These are phyloP conservation scores for Sonneratia alba DNA, from an alignment of 345 rosid genomes.

Conservation along the genomic window DNA sequence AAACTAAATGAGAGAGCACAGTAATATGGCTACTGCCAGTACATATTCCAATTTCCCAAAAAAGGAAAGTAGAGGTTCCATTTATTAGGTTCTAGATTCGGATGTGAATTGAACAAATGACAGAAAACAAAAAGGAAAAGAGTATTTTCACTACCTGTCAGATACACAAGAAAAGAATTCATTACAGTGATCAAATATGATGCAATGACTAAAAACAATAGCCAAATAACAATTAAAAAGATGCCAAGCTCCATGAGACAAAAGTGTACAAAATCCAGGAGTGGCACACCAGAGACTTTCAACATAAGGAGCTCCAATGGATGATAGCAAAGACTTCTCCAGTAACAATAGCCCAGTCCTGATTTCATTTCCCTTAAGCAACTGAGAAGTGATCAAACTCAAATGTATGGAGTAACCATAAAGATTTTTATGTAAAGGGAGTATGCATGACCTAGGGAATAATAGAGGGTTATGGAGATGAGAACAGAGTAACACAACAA, in stretches of 20 bases:
- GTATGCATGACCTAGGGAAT: not conserved
- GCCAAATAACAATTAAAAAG: too few species aligned
- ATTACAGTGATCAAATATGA: too few species aligned
- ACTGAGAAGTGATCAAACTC: not conserved
- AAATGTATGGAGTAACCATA: not conserved
- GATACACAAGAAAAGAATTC: not conserved
- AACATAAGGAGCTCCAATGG: not conserved
- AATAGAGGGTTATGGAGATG: not conserved
- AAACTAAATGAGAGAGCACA: too few species aligned
- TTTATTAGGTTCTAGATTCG: not conserved
- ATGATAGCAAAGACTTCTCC: not conserved
- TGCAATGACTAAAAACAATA: not conserved
- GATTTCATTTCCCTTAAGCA: not conserved
- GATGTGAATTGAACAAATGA: not conserved
- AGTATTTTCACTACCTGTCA: not conserved
- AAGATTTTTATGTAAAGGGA: not conserved
- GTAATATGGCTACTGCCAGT: too few species aligned
- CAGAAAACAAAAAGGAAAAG: not conserved
- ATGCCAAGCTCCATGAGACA: not conserved
- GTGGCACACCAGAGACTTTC: too few species aligned
- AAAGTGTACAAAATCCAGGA: too few species aligned
- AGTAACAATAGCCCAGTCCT: too few species aligned
- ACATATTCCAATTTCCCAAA: too few species aligned
- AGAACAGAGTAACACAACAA: not conserved
- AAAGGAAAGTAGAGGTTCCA: not conserved